Evolutionary conservation across 179 eudicot genomes (phyloP), one percentile per base, ranked within the genome.

Genomic region (Nepenthes alata): DNA sequence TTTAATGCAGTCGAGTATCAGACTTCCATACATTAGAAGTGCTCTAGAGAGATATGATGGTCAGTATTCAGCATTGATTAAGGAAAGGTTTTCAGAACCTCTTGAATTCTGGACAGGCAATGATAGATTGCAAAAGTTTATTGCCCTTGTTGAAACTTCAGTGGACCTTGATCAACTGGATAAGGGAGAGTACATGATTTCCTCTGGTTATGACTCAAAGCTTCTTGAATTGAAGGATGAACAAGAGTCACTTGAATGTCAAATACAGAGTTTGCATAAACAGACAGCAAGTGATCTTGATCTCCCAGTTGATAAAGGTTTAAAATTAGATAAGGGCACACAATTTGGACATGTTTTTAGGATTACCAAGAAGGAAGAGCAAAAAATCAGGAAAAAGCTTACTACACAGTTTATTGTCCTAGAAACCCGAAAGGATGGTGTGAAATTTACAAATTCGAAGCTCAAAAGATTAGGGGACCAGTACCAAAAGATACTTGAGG

Each of bases 361-460:
- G 72, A 89, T 93, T 72, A 93, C 98, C n/a, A 93, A 93, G 79
- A 93, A 89, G 79, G 98, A 93, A 70, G 98, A 93, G 67, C 96
- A 95, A 41, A 93, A 86, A 75, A 77, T 93, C 14, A 85, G 98
- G 67, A 89, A 83, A 72, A 89, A 89, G 77, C 93, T 93, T 35
- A 86, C 84, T 52, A 72, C 87, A 47, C 89, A 89, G 57, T 93
- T 83, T 68, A 78, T 89, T 80, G 85, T 93, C 59, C 95, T 89
- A 61, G 98, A 93, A 72, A 93, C 98, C 62, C 83, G 98, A 16
- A 93, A 93, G 72, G 98, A 93, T 74, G 98, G 98, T 61, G 95
- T 93, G 48, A 93, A 93, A 65, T 93, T 93, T 73, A 86, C 95
- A 72, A 93, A 83, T 63, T 37, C 93, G 55, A 93, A 86, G 78